Evolutionary conservation across 768 basidiomycete species (phyloP), one percentile per base, ranked within the genome.

Genomic region (Cystofilobasidium macerans): DNA sequence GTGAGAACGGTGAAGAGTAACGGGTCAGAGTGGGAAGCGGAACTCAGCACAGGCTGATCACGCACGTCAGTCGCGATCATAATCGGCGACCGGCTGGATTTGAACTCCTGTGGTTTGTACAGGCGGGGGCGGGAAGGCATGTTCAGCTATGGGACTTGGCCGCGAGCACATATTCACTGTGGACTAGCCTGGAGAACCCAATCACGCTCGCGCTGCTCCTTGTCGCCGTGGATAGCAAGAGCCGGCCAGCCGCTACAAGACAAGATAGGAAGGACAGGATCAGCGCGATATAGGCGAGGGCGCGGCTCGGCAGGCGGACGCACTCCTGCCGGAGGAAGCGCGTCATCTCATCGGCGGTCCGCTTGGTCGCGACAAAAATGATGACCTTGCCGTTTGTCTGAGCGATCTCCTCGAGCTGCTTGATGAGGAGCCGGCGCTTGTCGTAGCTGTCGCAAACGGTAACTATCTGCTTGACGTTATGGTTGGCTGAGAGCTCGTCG

Each of bases 161-260:
- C n/a, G n/a, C n/a, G n/a, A n/a, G n/a, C n/a, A n/a, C n/a, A 38
- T 8, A 38, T 7, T 8, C 8, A 14, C 8, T 38, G 8, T 8
- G 36, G 36, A 7, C 8, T 38, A 38, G 8, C 36, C 76, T 86
- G 81, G 43, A 99, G 81, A 58, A 98, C 95, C 95, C 95, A 99
- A 75, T 99, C 95, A 79, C 95, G 93, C 80, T 99, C 95, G 57
- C 75, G 92, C 88, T 95, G 91, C 80, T 92, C 91, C 78, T 99
- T 99, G 80, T 99, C 95, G 73, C 95, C 95, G 74, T 99, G 95
- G 73, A 99, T 99, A 61, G 95, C 94, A 42, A 99, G 80, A 13
- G 95, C 95, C n/a, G 95, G 95, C 95, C 95, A 99, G 18, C 95
- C 95, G 73, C 51, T 54, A 1, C 13, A 32, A 30, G 6, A 16